Evolutionary conservation across 345 rosid species (phyloP), one percentile per base, ranked within the genome.

Genomic region (Psidium friedrichsthalianum): DNA sequence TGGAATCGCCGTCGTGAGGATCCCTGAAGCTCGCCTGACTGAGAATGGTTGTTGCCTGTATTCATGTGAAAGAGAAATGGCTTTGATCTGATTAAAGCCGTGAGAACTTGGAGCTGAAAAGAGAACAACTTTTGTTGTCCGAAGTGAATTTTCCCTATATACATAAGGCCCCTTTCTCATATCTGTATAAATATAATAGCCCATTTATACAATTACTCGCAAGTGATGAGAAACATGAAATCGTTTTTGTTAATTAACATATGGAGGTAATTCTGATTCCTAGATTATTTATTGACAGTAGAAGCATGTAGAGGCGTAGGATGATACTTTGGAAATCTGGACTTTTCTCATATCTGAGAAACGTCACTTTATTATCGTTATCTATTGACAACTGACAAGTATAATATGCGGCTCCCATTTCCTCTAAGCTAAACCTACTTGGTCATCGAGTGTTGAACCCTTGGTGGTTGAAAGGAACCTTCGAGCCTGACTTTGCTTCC

Each of bases 21-120:
- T 93, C 81, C 92, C 88, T 6, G 95, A 95, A 76, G 85, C 85
- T 87, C 94, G 95, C 51, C 89, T 95, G 51, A 85, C 91, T 5
- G 98, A 97, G 89, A 93, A 93, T 91, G 95, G 97, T 93, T 12
- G 93, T 94, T 58, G 96, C 94, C 82, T 97, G 98, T 88, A 84
- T 95, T 76, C 90, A 86, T 83, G 82, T 95, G 85, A 88, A 87
- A 86, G 92, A 93, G 53, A 88, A 89, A 42, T 94, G 97, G 97
- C 85, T 82, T 83, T 95, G 98, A 98, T 91, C 91, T 36, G 86
- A 93, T 78, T 69, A 74, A 58, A 90, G 83, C 69, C 59, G 36
- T 36, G 57, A 57, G 76, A 40, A 15, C 53, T 22, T 12, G 14
- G 74, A 29, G 74, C 59, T 36, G 54, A 42, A 86, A 87, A 57